Evolutionary conservation across 257 asterid species (phyloP).

Genomic region (Solanum habrochaites): DNA sequence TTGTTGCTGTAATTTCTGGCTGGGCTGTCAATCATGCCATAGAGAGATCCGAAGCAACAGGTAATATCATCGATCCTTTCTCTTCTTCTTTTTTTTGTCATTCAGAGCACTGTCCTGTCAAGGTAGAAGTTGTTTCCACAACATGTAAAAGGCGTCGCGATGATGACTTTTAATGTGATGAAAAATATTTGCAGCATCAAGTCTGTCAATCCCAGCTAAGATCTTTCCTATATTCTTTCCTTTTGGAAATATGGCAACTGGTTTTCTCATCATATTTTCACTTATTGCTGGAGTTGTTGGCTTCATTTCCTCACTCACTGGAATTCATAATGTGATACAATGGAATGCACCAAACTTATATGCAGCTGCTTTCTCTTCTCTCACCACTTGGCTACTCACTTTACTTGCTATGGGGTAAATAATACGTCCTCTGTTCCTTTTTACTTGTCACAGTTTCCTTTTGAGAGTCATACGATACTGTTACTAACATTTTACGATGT

Average conservation of each 20-base stretch:
- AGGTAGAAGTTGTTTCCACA: neutral
- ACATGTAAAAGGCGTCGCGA: neutral
- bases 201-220: conserved; percentile 35
- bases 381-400: conserved; percentile 55
- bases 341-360: conserved; percentile 50
- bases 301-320: conserved; percentile 51
- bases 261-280: conserved; percentile 59
- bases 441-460: neutral
- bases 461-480: neutral
- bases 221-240: conserved; percentile 79
- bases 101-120: neutral
- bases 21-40: conserved; percentile 84
- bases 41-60: conserved; percentile 41
- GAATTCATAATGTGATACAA: conserved; percentile 35
- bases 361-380: conserved; percentile 76
- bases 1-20: conserved; percentile 43
- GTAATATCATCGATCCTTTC: conserved; percentile 14
- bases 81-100: neutral
- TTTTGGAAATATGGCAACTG: conserved; percentile 84
- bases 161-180: neutral
- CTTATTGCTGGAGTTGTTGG: conserved; percentile 85
- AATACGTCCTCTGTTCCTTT: neutral
- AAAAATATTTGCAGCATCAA: conserved; percentile 50
- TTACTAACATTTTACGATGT: too few relatives aligned
- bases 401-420: conserved; percentile 89